Evolutionary conservation across 2,329 filamentous ascomycete species (phyloP).

Genomic region (Diaporthe caulivora): DNA sequence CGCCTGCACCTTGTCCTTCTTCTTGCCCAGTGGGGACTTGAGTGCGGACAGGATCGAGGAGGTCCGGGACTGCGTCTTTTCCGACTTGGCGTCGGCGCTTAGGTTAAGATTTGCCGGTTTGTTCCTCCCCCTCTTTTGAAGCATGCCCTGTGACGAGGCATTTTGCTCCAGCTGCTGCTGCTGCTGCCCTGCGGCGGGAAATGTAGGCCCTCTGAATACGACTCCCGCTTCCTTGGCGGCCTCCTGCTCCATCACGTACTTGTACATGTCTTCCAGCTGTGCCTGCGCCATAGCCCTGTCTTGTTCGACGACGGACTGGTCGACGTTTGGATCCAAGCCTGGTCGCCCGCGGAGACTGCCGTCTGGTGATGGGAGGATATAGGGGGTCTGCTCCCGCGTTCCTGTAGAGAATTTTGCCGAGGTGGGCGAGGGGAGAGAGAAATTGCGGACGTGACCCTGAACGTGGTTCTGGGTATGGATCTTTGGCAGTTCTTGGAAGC

Average conservation of each 20-base stretch:
- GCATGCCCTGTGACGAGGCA: constrained; percentile 45
- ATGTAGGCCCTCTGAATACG: constrained; percentile 58
- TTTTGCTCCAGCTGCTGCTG: constrained; percentile 44
- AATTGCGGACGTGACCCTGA: constrained; percentile 58
- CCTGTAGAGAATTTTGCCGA: constrained; percentile 47
- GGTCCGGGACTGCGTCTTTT: constrained; percentile 67
- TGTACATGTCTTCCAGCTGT: constrained; percentile 92
- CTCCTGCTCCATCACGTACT: constrained; percentile 91
- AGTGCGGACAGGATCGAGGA: constrained; percentile 73
- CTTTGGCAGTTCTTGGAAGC: constrained; percentile 48
- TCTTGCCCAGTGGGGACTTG: constrained; percentile 69
- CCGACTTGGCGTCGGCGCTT: constrained; percentile 52
- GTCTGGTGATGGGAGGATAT: constrained; percentile 60
- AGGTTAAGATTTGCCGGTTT: constrained; percentile 67
- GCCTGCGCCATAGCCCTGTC: constrained; percentile 82
- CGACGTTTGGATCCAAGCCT: constrained; percentile 78
- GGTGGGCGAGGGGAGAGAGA: constrained; percentile 64
- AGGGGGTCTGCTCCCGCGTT: constrained; percentile 48
- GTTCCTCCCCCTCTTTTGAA: constrained; percentile 58
- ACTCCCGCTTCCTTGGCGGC: constrained; percentile 71
- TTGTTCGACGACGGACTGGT: constrained; percentile 79
- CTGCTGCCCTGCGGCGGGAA: constrained; percentile 47
- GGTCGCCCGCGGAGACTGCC: constrained; percentile 63
- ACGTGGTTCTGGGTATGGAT: constrained; percentile 52
- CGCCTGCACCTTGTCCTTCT: constrained; percentile 63